A percentile compares a stretch with the other conserved stretches of the same genome.
These are phyloP conservation scores for Monoraphidium neglectum DNA, from an alignment of 139 green algal genomes.

Conservation along the genomic window DNA sequence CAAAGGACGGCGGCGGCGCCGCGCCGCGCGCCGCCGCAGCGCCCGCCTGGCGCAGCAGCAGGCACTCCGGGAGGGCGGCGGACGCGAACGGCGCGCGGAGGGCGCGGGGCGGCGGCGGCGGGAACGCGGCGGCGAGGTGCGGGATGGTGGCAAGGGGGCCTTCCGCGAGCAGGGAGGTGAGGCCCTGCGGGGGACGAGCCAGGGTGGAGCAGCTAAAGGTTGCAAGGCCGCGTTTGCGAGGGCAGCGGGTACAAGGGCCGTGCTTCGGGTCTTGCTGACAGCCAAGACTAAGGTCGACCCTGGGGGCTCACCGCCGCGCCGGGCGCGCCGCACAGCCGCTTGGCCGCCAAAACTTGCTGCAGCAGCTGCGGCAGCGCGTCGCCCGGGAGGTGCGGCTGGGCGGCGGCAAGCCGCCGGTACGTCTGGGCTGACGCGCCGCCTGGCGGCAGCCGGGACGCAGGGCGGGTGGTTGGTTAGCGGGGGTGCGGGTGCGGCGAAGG, in stretches of 20 bases:
- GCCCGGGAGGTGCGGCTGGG: constrained; percentile 40
- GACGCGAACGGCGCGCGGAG: not conserved
- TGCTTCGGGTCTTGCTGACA: not conserved
- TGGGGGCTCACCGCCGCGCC: constrained; percentile 23
- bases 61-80: not conserved
- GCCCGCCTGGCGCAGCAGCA: constrained; percentile 4
- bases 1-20: constrained; percentile 17
- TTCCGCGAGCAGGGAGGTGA: constrained; percentile 39
- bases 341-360: constrained; percentile 36
- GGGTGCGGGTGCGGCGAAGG: too few species aligned
- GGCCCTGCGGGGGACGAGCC: not conserved
- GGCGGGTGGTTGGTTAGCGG: too few species aligned
- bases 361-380: constrained; percentile 45
- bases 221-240: not conserved
- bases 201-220: not conserved
- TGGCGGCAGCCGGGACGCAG: constrained; percentile 23
- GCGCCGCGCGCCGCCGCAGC: constrained; percentile 12
- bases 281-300: too few species aligned
- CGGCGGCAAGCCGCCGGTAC: constrained; percentile 27
- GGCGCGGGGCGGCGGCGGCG: not conserved
- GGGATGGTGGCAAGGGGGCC: constrained; percentile 28
- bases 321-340: constrained; percentile 13
- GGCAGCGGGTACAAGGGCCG: not conserved
- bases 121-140: not conserved
- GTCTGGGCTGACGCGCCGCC: constrained; percentile 26